Conservation (phyloP, 2,329 filamentous ascomycete species). For the Eurotiales sp. region DNA sequence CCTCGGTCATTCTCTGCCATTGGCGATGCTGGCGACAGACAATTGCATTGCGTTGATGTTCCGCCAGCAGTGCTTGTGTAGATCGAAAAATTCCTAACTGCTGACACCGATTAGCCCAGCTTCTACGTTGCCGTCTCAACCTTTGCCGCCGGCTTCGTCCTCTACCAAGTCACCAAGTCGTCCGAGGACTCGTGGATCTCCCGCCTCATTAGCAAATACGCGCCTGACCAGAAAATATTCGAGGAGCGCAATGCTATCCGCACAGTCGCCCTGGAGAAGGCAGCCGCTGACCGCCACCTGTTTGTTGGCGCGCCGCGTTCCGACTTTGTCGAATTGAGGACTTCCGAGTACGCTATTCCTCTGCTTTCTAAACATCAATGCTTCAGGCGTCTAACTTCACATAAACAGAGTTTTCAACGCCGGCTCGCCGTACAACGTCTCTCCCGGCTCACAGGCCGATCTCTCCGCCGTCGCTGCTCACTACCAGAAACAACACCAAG, state of each 20-base stretch:
- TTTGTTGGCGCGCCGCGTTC: constrained; percentile 46
- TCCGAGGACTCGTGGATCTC: constrained; percentile 39
- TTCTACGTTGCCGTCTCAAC: constrained; percentile 46
- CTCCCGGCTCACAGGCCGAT: constrained; percentile 58
- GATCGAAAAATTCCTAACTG: neutral
- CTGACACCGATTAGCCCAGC: constrained; percentile 32
- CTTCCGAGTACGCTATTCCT: constrained; percentile 58
- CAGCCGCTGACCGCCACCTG: constrained; percentile 59
- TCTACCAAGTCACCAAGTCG: constrained; percentile 41
- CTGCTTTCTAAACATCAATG: constrained; percentile 4
- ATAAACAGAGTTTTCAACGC: constrained; percentile 57
- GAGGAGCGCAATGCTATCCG: constrained; percentile 58
- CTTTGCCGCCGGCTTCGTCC: constrained; percentile 38
- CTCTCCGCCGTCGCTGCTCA: constrained; percentile 59
- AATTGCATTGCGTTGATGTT: no score
- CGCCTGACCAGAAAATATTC: constrained; percentile 50
- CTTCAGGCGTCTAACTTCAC: no score
- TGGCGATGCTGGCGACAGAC: no score
- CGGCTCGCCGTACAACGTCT: constrained; percentile 61
- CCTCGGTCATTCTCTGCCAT: no score
- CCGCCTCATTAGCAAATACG: constrained; percentile 53
- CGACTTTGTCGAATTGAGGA: constrained; percentile 53
- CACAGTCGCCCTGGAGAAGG: constrained; percentile 59
- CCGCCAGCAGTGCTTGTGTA: no score
- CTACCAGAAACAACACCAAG: constrained; percentile 57